Evolutionary conservation across 345 rosid species (phyloP), one percentile per base, ranked within the genome.

Genomic region (Syzygium jambos): DNA sequence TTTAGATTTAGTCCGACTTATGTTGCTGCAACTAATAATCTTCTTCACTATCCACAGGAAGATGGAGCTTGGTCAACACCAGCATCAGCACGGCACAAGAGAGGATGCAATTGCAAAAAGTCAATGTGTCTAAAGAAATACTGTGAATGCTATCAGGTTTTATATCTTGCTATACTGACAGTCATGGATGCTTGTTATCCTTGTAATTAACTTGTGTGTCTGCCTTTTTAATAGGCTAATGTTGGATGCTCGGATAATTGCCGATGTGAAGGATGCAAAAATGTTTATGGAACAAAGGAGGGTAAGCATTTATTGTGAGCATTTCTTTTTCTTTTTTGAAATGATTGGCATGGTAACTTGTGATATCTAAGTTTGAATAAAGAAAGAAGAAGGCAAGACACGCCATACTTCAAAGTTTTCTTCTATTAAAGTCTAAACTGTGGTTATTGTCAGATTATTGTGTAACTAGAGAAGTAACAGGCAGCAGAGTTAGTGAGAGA

Each of bases 121-220:
- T 95, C 95, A 4, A 93, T 89, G 95, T 94, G 96, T 85, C 91
- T 89, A 78, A 93, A 95, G 88, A 94, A 93, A 86, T 95, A 95
- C 84, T 94, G 95, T 90, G 97, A 94, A 94, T 95, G 96, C 91
- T 95, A 89, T 89, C 95, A 94, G 95, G 96, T 95, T 49, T 52
- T 19, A 43, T 85, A 30, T 77, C 84, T 84, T 84, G 25, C 86
- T 51, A 25, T 21, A n/a, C n/a, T 22, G 41, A 19, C 23, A 43
- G 19, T 52, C 25, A 17, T 77, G 23, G 12, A 56, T 16, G 25
- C 30, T 85, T 59, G 19, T 78, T 73, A n/a, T 82, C 43, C 41
- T 21, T 22, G 55, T 11, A 57, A 49, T 49, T 55, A 87, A 53
- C 80, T 89, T 9, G 51, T 80, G n/a, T 46, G 14, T 85, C 85